These are phyloP conservation scores for Entelexis paramagnoliae DNA, from an alignment of 1,139 yeast genomes.

Conservation along the genomic window DNA sequence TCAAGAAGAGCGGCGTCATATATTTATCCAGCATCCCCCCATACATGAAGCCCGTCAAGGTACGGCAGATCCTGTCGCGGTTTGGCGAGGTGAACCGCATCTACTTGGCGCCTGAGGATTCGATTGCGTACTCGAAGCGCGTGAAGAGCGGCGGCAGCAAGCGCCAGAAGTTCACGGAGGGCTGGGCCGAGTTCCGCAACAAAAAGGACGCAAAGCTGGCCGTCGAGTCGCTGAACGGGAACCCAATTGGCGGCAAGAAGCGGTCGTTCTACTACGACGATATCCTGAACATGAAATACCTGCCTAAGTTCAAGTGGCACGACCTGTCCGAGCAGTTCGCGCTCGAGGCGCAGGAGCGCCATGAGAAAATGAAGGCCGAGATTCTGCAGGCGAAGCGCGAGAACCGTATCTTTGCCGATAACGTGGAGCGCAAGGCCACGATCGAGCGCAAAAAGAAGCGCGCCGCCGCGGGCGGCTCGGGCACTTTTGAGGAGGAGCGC, in stretches of 20 bases:
- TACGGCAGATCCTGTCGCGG: slow-evolving; percentile 65
- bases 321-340: slow-evolving; percentile 92
- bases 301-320: slow-evolving; percentile 89
- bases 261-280: slow-evolving; percentile 92
- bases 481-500: slow-evolving; percentile 4
- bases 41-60: slow-evolving; percentile 88
- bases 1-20: slow-evolving; percentile 77
- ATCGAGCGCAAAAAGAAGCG: slow-evolving; percentile 43
- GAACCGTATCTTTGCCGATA: slow-evolving; percentile 68
- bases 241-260: slow-evolving; percentile 83
- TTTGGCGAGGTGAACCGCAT: slow-evolving; percentile 83
- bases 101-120: slow-evolving; percentile 79
- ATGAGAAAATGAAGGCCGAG: slow-evolving; percentile 76
- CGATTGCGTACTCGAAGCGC: slow-evolving; percentile 51
- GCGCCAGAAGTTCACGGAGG: slow-evolving; percentile 79
- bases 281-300: slow-evolving; percentile 76
- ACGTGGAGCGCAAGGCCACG: slow-evolving; percentile 69
- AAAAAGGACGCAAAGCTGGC: slow-evolving; percentile 84
- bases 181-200: slow-evolving; percentile 88
- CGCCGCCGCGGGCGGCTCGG: slow-evolving; percentile 14
- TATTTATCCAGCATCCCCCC: slow-evolving; percentile 89
- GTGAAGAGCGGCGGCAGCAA: slow-evolving; percentile 90
- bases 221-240: slow-evolving; percentile 77
- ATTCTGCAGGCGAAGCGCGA: slow-evolving; percentile 79
- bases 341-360: slow-evolving; percentile 78